phyloP scores from a whole-genome alignment of 768 basidiomycete genomes.

The Phanerochaete sordida region DNA sequence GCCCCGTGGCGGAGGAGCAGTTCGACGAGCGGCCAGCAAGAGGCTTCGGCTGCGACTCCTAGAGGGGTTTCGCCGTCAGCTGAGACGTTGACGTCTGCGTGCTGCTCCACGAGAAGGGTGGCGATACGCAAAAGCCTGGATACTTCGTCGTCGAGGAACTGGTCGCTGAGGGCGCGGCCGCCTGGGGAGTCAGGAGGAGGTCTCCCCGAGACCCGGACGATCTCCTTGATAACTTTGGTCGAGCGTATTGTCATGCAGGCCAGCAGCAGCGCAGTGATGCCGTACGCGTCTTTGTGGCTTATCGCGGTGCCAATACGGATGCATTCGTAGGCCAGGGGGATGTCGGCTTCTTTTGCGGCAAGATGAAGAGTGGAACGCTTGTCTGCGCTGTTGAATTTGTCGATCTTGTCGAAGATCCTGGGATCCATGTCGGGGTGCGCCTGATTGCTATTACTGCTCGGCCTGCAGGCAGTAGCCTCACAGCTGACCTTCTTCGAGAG shows the following conservation, averaged over 20 bases:
- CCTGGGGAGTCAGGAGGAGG: background rate
- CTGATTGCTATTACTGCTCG: background rate
- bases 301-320: slow-evolving; percentile 5
- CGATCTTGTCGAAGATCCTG: background rate
- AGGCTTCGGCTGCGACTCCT: background rate
- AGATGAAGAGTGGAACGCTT: slow-evolving; percentile 1
- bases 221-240: background rate
- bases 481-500: background rate
- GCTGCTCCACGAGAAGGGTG: slow-evolving; percentile 4
- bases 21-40: slow-evolving; percentile 1
- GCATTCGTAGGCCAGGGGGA: slow-evolving; percentile 7
- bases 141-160: background rate
- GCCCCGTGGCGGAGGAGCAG: slow-evolving; percentile 8
- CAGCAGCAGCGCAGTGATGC: slow-evolving; percentile 2
- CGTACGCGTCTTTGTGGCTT: slow-evolving; percentile 5
- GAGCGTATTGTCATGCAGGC: background rate
- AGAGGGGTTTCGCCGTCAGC: background rate
- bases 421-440: background rate
- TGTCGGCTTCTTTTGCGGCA: background rate
- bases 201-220: background rate
- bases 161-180: background rate
- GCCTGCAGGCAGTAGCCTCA: too few relatives aligned
- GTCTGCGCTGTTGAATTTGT: background rate
- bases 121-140: background rate
- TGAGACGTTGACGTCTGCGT: background rate